These are phyloP conservation scores for Crataegus laevigata DNA, from an alignment of 306 rosid species.

Conservation along the genomic window DNA sequence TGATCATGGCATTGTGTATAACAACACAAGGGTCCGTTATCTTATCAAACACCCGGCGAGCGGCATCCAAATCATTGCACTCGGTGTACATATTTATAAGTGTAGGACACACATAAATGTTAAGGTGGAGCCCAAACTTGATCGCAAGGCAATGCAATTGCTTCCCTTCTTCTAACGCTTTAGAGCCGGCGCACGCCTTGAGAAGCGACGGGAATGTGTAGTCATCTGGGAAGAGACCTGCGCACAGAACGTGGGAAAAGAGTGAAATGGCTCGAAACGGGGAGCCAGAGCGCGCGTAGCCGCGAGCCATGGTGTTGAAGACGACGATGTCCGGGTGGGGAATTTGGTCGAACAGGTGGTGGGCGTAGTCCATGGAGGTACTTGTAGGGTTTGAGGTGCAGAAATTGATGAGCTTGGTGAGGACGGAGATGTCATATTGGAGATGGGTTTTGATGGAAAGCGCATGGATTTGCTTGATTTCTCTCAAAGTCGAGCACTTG, in stretches of 20 bases:
- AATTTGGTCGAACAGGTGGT: conserved; percentile 50
- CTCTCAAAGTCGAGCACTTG: conserved; percentile 50
- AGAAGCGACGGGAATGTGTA: conserved; percentile 75
- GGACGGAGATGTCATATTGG: conserved; percentile 34
- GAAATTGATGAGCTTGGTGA: conserved; percentile 52
- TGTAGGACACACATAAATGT: conserved; percentile 54
- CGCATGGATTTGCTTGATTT: conserved; percentile 73
- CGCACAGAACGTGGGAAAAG: conserved; percentile 23
- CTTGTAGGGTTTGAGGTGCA: conserved; percentile 41
- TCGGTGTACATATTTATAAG: conserved; percentile 64
- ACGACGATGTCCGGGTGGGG: conserved; percentile 49
- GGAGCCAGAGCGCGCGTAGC: conserved; percentile 49
- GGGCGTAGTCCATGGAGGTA: conserved; percentile 53
- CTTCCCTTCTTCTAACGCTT: conserved; percentile 60
- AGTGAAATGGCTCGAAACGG: conserved; percentile 51
- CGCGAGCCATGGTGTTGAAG: conserved; percentile 69
- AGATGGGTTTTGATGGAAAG: conserved; percentile 59
- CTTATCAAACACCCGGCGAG: conserved; percentile 64
- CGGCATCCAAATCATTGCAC: conserved; percentile 42
- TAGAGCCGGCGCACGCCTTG: conserved; percentile 64
- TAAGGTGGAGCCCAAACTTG: conserved; percentile 42
- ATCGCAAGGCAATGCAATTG: conserved; percentile 61
- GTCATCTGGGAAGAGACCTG: conserved; percentile 56
- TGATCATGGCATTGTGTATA: conserved; percentile 57
- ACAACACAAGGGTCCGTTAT: conserved; percentile 59